A percentile compares a stretch with the other conserved stretches of the same genome.
These are phyloP conservation scores for Monosporascus sp. DNA, from an alignment of 2,329 filamentous ascomycete genomes.

Conservation along the genomic window DNA sequence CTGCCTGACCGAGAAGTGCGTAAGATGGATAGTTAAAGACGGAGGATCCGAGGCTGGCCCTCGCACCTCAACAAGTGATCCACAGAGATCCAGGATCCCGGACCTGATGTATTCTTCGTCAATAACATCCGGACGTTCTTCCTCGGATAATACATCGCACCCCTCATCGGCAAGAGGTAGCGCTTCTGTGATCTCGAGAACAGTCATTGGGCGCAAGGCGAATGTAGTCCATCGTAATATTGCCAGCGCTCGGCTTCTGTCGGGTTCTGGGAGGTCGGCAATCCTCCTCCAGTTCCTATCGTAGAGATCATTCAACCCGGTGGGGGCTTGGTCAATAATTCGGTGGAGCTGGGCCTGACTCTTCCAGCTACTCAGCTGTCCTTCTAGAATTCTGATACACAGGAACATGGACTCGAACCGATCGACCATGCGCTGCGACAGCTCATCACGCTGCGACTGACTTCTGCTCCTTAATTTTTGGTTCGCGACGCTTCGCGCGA, in stretches of 20 bases:
- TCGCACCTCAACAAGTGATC: constrained; percentile 7
- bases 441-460: constrained; percentile 2
- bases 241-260: constrained; percentile 17
- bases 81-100: constrained; percentile 8
- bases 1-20: constrained; percentile 8
- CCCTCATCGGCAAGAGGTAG: constrained; percentile 6
- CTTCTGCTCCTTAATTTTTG: constrained; percentile 22
- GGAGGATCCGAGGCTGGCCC: not conserved
- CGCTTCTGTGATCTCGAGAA: constrained; percentile 7
- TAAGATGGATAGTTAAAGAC: constrained; percentile 7
- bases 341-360: constrained; percentile 22
- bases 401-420: constrained; percentile 30
- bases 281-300: constrained; percentile 27
- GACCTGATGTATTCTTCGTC: constrained; percentile 7
- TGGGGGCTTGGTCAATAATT: constrained; percentile 21
- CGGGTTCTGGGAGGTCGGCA: not conserved
- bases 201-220: constrained; percentile 5
- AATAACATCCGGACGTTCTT: constrained; percentile 7
- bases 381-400: constrained; percentile 26
- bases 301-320: constrained; percentile 24
- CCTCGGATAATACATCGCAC: not conserved
- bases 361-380: constrained; percentile 13
- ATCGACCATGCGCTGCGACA: constrained; percentile 20
- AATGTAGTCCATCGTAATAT: constrained; percentile 28
- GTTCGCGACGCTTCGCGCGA: constrained; percentile 22